Conservation (phyloP, 1,139 yeast genomes). For the Suhomyces chickasaworum region DNA sequence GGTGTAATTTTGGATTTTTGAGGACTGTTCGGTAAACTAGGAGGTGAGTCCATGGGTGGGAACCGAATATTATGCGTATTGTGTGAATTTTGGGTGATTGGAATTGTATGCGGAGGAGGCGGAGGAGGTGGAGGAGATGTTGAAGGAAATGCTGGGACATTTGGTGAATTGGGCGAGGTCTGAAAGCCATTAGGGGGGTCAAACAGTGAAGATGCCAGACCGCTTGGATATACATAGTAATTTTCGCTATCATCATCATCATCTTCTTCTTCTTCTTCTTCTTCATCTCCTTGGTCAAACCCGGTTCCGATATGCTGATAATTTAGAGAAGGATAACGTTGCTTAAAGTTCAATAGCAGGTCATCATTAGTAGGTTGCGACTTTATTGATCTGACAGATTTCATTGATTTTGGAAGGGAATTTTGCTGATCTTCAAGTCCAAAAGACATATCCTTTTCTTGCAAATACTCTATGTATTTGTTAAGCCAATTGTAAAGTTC, state of each 20-base stretch:
- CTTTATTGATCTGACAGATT: slow-evolving; percentile 2
- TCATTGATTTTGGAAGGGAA: slow-evolving; percentile 4
- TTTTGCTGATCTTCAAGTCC: neutral
- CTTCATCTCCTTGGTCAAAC: neutral
- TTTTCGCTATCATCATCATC: slow-evolving; percentile 2
- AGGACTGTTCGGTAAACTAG: neutral
- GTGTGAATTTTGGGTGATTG: neutral
- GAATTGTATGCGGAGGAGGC: slow-evolving; percentile 6
- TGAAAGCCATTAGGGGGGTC: neutral
- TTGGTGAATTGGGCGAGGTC: slow-evolving; percentile 1
- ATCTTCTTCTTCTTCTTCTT: slow-evolving; percentile 1
- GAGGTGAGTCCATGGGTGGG: slow-evolving; percentile 22
- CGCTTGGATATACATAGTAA: slow-evolving; percentile 8
- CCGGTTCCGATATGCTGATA: neutral
- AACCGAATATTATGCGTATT: slow-evolving; percentile 13
- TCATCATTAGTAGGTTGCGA: slow-evolving; percentile 7
- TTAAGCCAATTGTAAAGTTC: slow-evolving; percentile 45
- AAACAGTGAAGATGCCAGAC: slow-evolving; percentile 1
- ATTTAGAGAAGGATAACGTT: slow-evolving; percentile 14
- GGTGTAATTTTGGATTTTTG: slow-evolving; percentile 4
- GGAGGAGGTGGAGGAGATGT: slow-evolving; percentile 7
- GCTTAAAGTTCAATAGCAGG: slow-evolving; percentile 9
- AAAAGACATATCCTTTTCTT: slow-evolving; percentile 29
- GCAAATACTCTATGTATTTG: slow-evolving; percentile 44
- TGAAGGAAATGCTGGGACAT: neutral